phyloP scores from a whole-genome alignment of 768 basidiomycete genomes.

The Serendipita sp. region DNA sequence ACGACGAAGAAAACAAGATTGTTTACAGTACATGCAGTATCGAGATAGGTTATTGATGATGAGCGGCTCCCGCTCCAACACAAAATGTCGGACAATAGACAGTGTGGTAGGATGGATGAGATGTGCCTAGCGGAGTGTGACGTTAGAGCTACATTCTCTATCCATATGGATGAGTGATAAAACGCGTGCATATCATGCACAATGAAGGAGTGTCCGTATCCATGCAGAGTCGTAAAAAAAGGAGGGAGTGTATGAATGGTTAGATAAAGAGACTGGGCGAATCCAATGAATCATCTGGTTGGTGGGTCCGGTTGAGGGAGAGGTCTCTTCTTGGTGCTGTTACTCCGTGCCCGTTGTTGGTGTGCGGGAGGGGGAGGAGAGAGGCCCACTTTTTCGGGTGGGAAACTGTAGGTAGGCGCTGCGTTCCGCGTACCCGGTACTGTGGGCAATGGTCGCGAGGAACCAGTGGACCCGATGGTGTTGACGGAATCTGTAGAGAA shows the following conservation, averaged over 20 bases:
- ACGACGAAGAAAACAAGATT: no score
- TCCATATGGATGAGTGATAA: no score
- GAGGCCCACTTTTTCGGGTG: slow-evolving; percentile 2
- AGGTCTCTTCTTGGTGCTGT: neutral
- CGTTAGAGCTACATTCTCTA: no score
- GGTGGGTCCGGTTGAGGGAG: neutral
- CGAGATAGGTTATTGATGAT: no score
- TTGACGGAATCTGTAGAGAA: neutral
- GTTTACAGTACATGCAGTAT: no score
- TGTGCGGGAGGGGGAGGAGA: neutral
- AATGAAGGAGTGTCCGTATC: neutral
- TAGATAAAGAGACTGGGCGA: neutral
- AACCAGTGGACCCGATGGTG: neutral
- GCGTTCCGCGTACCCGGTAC: neutral
- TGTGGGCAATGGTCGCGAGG: neutral
- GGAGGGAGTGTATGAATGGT: neutral
- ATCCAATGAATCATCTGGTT: neutral
- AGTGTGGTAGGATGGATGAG: no score
- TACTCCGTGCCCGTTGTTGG: neutral
- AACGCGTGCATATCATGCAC: neutral
- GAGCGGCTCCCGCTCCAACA: no score
- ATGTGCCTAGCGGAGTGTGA: no score
- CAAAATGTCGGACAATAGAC: no score
- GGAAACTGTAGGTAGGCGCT: neutral
- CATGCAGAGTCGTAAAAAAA: neutral